Evolutionary conservation across 306 rosid species (phyloP).

Genomic region (Cucurbita argyrosperma): DNA sequence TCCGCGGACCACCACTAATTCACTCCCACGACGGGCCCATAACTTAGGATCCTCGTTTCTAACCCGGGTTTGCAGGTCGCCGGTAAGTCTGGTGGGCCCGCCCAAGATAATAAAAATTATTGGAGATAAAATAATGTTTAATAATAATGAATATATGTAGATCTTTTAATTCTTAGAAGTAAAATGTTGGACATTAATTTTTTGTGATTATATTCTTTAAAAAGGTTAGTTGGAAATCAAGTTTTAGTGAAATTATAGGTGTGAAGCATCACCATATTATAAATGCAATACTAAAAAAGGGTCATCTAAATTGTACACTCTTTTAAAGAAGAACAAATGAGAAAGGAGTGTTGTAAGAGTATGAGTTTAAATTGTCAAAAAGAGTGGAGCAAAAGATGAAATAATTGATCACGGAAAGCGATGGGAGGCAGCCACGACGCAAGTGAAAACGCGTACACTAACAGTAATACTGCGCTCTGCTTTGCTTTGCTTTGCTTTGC

Average conservation of each 20-base stretch:
- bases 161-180: no score
- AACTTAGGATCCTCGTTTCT: background rate
- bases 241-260: no score
- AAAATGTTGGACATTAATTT: no score
- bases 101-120: no score
- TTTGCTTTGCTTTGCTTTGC: background rate
- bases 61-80: background rate
- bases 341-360: no score
- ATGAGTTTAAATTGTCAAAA: background rate
- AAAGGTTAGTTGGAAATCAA: no score
- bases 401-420: background rate
- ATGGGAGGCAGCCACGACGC: background rate
- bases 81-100: background rate
- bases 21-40: background rate
- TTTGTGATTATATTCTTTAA: no score
- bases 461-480: background rate
- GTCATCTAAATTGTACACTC: background rate
- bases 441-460: slow-evolving; percentile 10
- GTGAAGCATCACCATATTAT: no score
- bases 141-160: no score
- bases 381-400: background rate
- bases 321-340: background rate
- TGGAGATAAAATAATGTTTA: no score
- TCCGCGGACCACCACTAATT: background rate
- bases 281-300: background rate